These are phyloP conservation scores for Tolypocladium capitatum DNA, from an alignment of 2,329 filamentous ascomycete genomes.

Conservation along the genomic window DNA sequence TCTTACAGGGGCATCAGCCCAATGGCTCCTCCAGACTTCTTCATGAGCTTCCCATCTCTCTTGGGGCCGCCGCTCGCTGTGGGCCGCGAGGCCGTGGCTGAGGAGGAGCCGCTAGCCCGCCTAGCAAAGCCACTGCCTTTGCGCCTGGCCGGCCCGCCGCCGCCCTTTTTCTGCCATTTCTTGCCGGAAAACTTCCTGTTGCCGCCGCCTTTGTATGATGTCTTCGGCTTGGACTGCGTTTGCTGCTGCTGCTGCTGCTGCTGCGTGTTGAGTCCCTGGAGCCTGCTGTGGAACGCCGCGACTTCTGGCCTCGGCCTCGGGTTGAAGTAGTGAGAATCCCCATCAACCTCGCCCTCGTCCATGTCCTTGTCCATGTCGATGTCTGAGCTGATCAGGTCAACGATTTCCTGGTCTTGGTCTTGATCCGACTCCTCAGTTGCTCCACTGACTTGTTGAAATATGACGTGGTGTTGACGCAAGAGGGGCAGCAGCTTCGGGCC, in stretches of 20 bases:
- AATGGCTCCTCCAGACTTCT: slow-evolving; percentile 22
- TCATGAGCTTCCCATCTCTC: slow-evolving; percentile 16
- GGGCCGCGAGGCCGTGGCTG: slow-evolving; percentile 9
- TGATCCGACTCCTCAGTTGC: slow-evolving; percentile 17
- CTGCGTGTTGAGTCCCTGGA: slow-evolving; percentile 16
- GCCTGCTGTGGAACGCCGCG: slow-evolving; percentile 19
- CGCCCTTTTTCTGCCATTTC: slow-evolving; percentile 15
- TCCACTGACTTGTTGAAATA: slow-evolving; percentile 34
- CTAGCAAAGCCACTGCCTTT: slow-evolving; percentile 13
- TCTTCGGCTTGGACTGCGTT: slow-evolving; percentile 12
- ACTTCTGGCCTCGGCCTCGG: slow-evolving; percentile 14
- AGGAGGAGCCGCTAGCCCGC: slow-evolving; percentile 18
- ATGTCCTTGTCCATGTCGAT: slow-evolving; percentile 24
- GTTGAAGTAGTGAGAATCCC: slow-evolving; percentile 36
- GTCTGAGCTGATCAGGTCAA: slow-evolving; percentile 41
- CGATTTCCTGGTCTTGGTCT: slow-evolving; percentile 26
- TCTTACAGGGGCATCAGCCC: slow-evolving; percentile 24
- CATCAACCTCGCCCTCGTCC: slow-evolving; percentile 19
- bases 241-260: slow-evolving; percentile 5
- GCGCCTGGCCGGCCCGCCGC: slow-evolving; percentile 17
- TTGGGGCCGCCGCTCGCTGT: slow-evolving; percentile 8
- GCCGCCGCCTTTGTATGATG: slow-evolving; percentile 13
- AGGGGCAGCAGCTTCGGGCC: slow-evolving; percentile 49
- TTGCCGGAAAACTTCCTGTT: slow-evolving; percentile 16
- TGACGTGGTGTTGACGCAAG: slow-evolving; percentile 32